These are phyloP conservation scores for Sarcodon sp. DNA, from an alignment of 768 basidiomycete species.

Conservation along the genomic window DNA sequence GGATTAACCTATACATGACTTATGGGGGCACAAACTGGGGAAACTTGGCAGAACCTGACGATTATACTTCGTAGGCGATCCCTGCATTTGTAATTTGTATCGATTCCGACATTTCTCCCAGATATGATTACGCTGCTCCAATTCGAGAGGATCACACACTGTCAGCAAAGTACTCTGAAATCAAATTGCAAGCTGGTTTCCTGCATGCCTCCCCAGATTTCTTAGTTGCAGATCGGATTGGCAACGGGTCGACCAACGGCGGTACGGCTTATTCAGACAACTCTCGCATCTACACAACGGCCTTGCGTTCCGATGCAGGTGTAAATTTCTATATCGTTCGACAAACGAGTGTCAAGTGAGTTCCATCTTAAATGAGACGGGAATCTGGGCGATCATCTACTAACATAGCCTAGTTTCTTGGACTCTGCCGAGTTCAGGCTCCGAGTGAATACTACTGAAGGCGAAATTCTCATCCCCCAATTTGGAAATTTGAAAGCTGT, in stretches of 20 bases:
- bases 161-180: conserved; percentile 15
- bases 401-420: background rate
- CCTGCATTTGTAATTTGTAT: too few species aligned
- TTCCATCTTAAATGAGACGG: background rate
- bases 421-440: conserved; percentile 9
- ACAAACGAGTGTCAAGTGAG: conserved; percentile 8
- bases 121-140: conserved; percentile 15
- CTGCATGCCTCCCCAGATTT: conserved; percentile 14
- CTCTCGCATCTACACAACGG: conserved; percentile 10
- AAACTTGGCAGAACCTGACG: conserved; percentile 11
- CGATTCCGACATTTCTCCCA: background rate
- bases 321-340: conserved; percentile 16
- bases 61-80: conserved; percentile 11
- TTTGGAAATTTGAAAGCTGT: conserved; percentile 5
- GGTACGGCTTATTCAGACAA: conserved; percentile 8
- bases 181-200: conserved; percentile 17
- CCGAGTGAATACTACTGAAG: conserved; percentile 10
- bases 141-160: conserved; percentile 16
- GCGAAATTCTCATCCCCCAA: conserved; percentile 9
- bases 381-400: background rate
- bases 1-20: conserved; percentile 12
- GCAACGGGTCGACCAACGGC: conserved; percentile 5
- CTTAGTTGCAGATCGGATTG: conserved; percentile 10
- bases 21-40: conserved; percentile 16
- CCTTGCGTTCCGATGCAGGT: conserved; percentile 10